Evolutionary conservation across 2,329 filamentous ascomycete genomes (phyloP).

Genomic region (Pseudocercospora fijiensis): DNA sequence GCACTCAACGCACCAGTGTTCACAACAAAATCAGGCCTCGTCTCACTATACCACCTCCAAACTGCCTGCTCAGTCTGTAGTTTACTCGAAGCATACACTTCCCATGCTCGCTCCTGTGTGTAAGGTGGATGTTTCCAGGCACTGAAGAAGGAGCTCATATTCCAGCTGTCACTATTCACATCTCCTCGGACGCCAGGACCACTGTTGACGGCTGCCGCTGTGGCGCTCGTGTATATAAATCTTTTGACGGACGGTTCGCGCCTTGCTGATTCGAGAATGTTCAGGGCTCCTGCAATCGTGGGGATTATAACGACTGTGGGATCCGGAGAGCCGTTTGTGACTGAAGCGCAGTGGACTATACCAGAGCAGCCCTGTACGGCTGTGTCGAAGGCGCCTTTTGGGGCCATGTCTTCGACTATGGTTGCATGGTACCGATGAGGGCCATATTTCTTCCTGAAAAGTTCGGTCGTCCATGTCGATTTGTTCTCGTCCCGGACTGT

Average conservation of each 20-base stretch:
- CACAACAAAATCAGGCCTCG: constrained; percentile 44
- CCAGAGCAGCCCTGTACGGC: constrained; percentile 45
- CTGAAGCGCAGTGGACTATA: constrained; percentile 50
- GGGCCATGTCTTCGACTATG: constrained; percentile 43
- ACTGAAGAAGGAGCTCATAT: constrained; percentile 37
- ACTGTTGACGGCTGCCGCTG: constrained; percentile 38
- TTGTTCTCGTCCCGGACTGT: constrained; percentile 31
- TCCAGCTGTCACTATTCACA: constrained; percentile 40
- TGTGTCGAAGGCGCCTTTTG: constrained; percentile 41
- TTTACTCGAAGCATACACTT: constrained; percentile 47
- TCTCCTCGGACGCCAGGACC: constrained; percentile 34
- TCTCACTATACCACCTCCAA: constrained; percentile 46
- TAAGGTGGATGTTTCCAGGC: constrained; percentile 37
- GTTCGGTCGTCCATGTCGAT: constrained; percentile 30
- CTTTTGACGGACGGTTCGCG: constrained; percentile 45
- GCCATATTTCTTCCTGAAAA: constrained; percentile 33
- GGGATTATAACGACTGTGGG: constrained; percentile 47
- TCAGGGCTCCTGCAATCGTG: constrained; percentile 38
- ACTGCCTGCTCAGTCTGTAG: constrained; percentile 45
- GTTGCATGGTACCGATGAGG: constrained; percentile 42
- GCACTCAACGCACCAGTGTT: constrained; percentile 35
- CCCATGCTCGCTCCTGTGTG: constrained; percentile 25
- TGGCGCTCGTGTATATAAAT: constrained; percentile 46
- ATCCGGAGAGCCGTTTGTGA: constrained; percentile 42
- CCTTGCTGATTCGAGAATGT: constrained; percentile 44